These are phyloP conservation scores for Dactylellina leptospora DNA, from an alignment of 2,329 filamentous ascomycete species.

Conservation along the genomic window DNA sequence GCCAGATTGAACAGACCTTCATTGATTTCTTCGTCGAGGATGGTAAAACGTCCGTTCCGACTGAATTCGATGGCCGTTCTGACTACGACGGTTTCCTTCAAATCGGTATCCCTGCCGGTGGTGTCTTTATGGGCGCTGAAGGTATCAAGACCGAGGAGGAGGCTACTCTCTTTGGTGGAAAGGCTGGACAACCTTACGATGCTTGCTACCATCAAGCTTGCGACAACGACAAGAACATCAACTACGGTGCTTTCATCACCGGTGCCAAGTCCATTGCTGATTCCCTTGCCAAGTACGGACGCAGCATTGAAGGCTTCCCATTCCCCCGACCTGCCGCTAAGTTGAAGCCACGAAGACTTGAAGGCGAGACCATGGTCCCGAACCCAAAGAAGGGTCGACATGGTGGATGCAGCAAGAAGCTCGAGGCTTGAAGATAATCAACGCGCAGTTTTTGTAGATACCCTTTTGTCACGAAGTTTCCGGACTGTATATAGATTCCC, in stretches of 20 bases:
- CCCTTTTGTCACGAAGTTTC: conserved; percentile 8
- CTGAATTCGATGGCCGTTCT: conserved; percentile 67
- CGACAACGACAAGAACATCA: conserved; percentile 44
- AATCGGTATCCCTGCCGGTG: conserved; percentile 67
- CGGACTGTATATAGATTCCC: conserved; percentile 32
- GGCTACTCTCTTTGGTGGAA: conserved; percentile 66
- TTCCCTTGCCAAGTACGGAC: conserved; percentile 74
- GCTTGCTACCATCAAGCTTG: conserved; percentile 51
- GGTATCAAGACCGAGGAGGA: conserved; percentile 68
- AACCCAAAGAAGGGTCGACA: conserved; percentile 25
- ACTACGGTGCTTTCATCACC: conserved; percentile 57
- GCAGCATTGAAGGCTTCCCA: conserved; percentile 73
- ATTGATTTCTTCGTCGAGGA: conserved; percentile 64
- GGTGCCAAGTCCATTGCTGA: conserved; percentile 70
- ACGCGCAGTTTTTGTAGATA: conserved; percentile 14
- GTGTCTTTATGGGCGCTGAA: conserved; percentile 70
- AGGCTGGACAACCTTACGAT: conserved; percentile 61
- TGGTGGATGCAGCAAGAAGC: conserved; percentile 32
- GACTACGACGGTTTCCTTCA: conserved; percentile 70
- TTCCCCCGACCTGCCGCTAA: conserved; percentile 47
- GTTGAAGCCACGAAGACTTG: conserved; percentile 20
- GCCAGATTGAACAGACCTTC: conserved; percentile 66
- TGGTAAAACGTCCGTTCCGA: conserved; percentile 63
- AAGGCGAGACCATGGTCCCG: conserved; percentile 24
- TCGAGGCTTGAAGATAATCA: conserved; percentile 17